These are phyloP conservation scores for Paraphoma chrysanthemicola DNA, from an alignment of 2,329 filamentous ascomycete genomes.

Conservation along the genomic window DNA sequence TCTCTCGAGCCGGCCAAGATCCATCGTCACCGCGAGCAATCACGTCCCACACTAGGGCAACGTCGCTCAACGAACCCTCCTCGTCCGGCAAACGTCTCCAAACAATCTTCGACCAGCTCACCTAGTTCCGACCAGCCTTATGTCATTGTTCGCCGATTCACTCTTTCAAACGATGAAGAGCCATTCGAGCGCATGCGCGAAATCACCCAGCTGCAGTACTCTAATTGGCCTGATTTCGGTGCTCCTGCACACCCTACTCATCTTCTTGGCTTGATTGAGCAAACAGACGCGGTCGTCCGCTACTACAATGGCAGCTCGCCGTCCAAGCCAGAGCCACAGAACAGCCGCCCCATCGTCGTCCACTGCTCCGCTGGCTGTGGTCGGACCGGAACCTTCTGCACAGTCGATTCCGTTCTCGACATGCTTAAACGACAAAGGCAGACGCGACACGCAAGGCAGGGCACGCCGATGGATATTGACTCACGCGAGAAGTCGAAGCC, in stretches of 20 bases:
- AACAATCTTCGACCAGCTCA: constrained; percentile 30
- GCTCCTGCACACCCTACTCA: constrained; percentile 88
- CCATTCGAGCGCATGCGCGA: constrained; percentile 89
- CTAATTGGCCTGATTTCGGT: constrained; percentile 97
- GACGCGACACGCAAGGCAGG: constrained; percentile 42
- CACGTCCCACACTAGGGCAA: constrained; percentile 43
- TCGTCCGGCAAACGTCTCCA: constrained; percentile 34
- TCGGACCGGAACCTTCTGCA: constrained; percentile 94
- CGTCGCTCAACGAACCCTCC: constrained; percentile 45
- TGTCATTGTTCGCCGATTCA: constrained; percentile 86
- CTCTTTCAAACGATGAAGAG: constrained; percentile 75
- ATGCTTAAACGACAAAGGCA: constrained; percentile 87
- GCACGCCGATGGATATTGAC: constrained; percentile 53
- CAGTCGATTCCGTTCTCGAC: constrained; percentile 93
- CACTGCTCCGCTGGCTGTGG: constrained; percentile 97
- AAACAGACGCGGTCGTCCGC: constrained; percentile 76
- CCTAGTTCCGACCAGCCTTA: constrained; percentile 68
- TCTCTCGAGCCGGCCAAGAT: constrained; percentile 72
- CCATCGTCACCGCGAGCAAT: constrained; percentile 47
- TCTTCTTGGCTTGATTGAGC: constrained; percentile 85
- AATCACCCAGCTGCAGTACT: constrained; percentile 93
- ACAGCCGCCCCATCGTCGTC: constrained; percentile 77
- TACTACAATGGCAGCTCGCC: constrained; percentile 55
- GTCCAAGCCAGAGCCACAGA: constrained; percentile 62
- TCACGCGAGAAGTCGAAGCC: constrained; percentile 14